phyloP scores from a whole-genome alignment of 2,329 filamentous ascomycete genomes.

The Nemania sp. region DNA sequence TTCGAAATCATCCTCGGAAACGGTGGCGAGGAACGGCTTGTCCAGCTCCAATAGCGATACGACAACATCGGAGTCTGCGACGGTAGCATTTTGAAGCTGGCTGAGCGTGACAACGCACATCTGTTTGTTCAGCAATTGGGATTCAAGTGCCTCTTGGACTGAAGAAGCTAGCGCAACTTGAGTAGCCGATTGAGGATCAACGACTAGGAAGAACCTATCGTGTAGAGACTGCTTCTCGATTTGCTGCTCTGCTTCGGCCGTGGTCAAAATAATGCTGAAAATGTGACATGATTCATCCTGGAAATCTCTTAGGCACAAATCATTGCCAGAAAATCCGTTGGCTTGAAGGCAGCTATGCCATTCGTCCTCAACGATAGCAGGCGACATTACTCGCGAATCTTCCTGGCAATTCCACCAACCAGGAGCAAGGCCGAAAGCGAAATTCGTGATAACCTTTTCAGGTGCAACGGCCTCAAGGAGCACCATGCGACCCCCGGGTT shows the following conservation, averaged over 20 bases:
- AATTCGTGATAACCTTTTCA: slow-evolving; percentile 30
- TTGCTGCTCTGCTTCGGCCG: slow-evolving; percentile 18
- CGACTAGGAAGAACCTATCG: slow-evolving; percentile 24
- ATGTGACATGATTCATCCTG: slow-evolving; percentile 25
- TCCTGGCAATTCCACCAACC: slow-evolving; percentile 30
- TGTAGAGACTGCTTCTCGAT: neutral
- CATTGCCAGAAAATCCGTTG: slow-evolving; percentile 33
- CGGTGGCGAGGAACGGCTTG: slow-evolving; percentile 31
- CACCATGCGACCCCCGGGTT: slow-evolving; percentile 22
- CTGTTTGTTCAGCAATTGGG: neutral
- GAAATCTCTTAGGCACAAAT: slow-evolving; percentile 31
- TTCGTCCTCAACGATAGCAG: slow-evolving; percentile 18
- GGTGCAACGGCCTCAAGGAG: slow-evolving; percentile 24
- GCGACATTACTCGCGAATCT: slow-evolving; percentile 12
- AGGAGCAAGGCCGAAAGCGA: slow-evolving; percentile 29
- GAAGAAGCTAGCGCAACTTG: slow-evolving; percentile 18
- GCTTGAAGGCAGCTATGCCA: slow-evolving; percentile 27
- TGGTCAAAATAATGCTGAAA: slow-evolving; percentile 34
- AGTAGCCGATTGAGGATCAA: slow-evolving; percentile 21
- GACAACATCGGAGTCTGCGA: slow-evolving; percentile 23
- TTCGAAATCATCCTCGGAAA: slow-evolving; percentile 31
- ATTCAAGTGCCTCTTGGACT: neutral
- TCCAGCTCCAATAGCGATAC: slow-evolving; percentile 31
- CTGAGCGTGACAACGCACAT: neutral
- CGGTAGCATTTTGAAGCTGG: neutral